Conservation (phyloP, 306 rosid species). For the Inga laurina region DNA sequence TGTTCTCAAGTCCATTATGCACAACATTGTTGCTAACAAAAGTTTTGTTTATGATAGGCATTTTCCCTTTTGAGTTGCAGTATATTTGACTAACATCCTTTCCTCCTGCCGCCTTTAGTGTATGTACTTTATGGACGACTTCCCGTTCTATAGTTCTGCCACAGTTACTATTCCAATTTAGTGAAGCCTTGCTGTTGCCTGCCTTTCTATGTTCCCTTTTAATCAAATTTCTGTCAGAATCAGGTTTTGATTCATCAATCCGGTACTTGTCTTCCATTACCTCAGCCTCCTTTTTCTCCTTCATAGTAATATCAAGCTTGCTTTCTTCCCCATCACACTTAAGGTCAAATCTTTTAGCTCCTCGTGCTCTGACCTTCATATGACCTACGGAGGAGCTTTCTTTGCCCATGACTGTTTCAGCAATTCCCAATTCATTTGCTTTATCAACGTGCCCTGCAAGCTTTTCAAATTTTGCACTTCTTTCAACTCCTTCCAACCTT, state of each 20-base stretch:
- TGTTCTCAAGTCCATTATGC: conserved; percentile 34
- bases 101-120: conserved; percentile 22
- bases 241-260: conserved; percentile 31
- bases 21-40: conserved; percentile 27
- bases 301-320: conserved; percentile 28
- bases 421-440: conserved; percentile 13
- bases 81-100: conserved; percentile 35
- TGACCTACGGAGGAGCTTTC: conserved; percentile 22
- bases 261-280: conserved; percentile 29
- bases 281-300: conserved; percentile 34
- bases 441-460: conserved; percentile 19
- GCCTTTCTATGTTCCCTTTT: conserved; percentile 36
- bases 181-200: background rate
- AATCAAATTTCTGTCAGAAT: conserved; percentile 26
- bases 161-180: conserved; percentile 11
- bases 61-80: conserved; percentile 32
- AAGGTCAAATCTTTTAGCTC: conserved; percentile 29
- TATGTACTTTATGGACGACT: conserved; percentile 22
- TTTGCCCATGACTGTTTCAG: conserved; percentile 1
- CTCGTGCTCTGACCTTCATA: conserved; percentile 25
- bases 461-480: conserved; percentile 18
- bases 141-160: conserved; percentile 10
- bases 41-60: conserved; percentile 31
- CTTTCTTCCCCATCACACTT: conserved; percentile 37
- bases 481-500: conserved; percentile 35